These are phyloP conservation scores for Eucalyptus erythrocorys DNA, from an alignment of 345 rosid genomes.

Conservation along the genomic window DNA sequence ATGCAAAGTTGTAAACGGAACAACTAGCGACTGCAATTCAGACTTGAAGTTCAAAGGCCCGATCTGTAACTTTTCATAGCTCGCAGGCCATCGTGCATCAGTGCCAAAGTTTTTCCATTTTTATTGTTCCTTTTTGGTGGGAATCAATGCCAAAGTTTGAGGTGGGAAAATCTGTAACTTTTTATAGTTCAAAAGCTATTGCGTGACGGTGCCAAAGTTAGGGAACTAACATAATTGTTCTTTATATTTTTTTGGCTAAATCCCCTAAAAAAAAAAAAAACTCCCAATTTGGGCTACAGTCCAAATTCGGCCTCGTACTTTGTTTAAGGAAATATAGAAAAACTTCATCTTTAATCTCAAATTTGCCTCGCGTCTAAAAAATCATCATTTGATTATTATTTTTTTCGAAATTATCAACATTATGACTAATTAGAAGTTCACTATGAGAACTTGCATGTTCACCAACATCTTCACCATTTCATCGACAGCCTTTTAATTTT, in stretches of 20 bases:
- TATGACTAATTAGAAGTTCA: not conserved
- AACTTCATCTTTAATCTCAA: not conserved
- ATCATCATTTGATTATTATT: rapidly evolving
- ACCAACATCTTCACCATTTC: not conserved
- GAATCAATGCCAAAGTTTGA: not conserved
- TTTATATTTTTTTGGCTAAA: not conserved
- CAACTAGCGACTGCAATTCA: not conserved
- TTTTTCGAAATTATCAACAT: not conserved
- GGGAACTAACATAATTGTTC: not conserved
- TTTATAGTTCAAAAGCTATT: not conserved
- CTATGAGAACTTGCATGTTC: not conserved
- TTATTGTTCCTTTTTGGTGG: no score
- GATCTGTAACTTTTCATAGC: not conserved
- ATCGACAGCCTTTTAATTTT: not conserved
- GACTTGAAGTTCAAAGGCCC: not conserved
- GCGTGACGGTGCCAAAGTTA: not conserved
- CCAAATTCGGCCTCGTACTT: not conserved
- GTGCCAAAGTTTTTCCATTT: not conserved
- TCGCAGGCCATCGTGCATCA: not conserved
- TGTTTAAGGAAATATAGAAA: not conserved
- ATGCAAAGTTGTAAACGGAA: not conserved
- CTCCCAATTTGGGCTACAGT: not conserved
- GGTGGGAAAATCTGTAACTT: not conserved
- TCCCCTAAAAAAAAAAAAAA: not conserved
- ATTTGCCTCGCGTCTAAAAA: not conserved